Conservation (phyloP, 225 moss, liverwort and hornwort genomes). For the Pleurozium schreberi region DNA sequence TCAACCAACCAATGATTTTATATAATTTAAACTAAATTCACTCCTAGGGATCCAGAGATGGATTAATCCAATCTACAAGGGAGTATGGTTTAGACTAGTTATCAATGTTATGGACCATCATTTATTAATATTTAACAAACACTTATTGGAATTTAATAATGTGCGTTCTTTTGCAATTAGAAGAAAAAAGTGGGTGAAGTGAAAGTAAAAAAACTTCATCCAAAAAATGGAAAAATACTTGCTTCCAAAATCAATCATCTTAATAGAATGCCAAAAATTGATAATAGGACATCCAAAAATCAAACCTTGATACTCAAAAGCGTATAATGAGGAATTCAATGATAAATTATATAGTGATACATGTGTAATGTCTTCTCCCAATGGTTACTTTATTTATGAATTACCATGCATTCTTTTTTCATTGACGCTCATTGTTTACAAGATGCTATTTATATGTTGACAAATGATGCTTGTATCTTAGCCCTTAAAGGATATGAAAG, state of each 20-base stretch:
- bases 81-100: rapidly evolving
- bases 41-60: rapidly evolving
- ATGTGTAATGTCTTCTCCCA: neutral
- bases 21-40: neutral
- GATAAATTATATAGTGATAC: no score
- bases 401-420: neutral
- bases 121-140: neutral
- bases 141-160: neutral
- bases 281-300: neutral
- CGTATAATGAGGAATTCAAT: neutral
- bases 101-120: neutral
- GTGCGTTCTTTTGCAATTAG: neutral
- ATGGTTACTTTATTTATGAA: neutral
- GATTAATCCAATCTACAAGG: neutral
- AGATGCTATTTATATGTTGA: neutral
- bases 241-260: neutral
- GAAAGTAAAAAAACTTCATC: neutral
- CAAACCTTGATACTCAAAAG: neutral
- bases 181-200: neutral
- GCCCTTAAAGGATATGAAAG: no score
- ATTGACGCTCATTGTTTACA: neutral
- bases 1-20: rapidly evolving
- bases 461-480: neutral
- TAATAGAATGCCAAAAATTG: neutral
- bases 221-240: no score